Evolutionary conservation across 1,284 basidiomycete species (phyloP).

Genomic region (Heterobasidion occidentale): DNA sequence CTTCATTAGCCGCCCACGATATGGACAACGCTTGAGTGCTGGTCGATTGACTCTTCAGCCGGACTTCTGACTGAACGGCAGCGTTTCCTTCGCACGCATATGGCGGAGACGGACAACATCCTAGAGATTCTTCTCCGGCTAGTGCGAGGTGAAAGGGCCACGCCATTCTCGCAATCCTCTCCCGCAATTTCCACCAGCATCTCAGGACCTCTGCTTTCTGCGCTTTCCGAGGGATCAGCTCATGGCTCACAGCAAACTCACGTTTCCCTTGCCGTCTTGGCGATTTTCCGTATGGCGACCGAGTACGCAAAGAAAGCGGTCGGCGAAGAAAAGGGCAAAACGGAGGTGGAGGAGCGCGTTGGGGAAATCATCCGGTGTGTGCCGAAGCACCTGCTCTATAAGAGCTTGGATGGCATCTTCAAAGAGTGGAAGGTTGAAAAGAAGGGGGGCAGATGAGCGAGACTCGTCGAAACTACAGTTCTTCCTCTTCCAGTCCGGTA

Average conservation of each 20-base stretch:
- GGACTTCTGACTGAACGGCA: conserved; percentile 73
- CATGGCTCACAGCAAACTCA: conserved; percentile 88
- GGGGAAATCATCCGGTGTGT: conserved; percentile 85
- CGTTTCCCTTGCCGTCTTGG: conserved; percentile 84
- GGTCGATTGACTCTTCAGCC: conserved; percentile 75
- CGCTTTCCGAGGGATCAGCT: conserved; percentile 65
- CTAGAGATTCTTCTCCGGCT: conserved; percentile 87
- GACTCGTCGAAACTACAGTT: conserved; percentile 1
- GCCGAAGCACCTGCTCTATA: conserved; percentile 79
- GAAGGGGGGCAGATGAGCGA: conserved; percentile 43
- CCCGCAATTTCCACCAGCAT: conserved; percentile 52
- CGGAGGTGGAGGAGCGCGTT: conserved; percentile 70
- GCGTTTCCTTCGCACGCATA: conserved; percentile 81
- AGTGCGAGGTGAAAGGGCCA: conserved; percentile 81
- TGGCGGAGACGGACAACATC: conserved; percentile 79
- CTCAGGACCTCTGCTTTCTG: conserved; percentile 57
- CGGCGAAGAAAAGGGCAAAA: conserved; percentile 54
- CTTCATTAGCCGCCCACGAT: conserved; percentile 77
- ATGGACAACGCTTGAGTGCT: conserved; percentile 79
- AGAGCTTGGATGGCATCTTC: conserved; percentile 88
- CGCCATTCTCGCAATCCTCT: conserved; percentile 53
- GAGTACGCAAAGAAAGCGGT: conserved; percentile 72
- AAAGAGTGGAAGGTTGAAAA: conserved; percentile 83
- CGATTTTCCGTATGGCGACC: conserved; percentile 78
- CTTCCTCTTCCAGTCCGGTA: neutral